Conservation (phyloP, 176 grass and related monocot genomes). For the Triticum urartu region DNA sequence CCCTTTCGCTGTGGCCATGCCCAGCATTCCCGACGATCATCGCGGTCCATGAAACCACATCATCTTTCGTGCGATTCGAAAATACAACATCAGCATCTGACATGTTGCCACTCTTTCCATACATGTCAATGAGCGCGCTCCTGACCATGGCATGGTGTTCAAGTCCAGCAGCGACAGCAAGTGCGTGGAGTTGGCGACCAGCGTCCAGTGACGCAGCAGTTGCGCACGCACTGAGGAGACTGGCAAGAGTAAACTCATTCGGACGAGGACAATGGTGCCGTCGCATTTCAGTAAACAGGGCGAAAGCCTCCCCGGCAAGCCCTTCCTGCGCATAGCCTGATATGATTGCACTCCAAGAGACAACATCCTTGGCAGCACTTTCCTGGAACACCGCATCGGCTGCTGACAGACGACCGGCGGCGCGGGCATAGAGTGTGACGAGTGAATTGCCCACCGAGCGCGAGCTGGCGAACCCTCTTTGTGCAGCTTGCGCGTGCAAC, state of each 20-base stretch:
- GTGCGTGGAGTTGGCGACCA: constrained; percentile 56
- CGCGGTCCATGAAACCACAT: constrained; percentile 70
- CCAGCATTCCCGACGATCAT: constrained; percentile 51
- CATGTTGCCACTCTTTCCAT: constrained; percentile 62
- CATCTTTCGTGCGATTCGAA: constrained; percentile 17
- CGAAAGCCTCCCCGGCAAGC: constrained; percentile 41
- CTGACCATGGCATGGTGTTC: constrained; percentile 47
- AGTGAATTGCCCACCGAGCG: constrained; percentile 58
- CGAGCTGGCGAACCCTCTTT: constrained; percentile 28
- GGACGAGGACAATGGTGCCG: constrained; percentile 27
- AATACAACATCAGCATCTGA: constrained; percentile 44
- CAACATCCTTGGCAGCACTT: constrained; percentile 46
- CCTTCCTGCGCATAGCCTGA: constrained; percentile 50
- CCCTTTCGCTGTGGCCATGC: constrained; percentile 49
- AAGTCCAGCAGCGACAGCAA: constrained; percentile 30
- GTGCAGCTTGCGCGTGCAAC: constrained; percentile 48
- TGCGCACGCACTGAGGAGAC: constrained; percentile 52
- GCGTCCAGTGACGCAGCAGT: constrained; percentile 30
- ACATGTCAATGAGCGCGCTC: constrained; percentile 58
- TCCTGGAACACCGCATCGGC: constrained; percentile 46
- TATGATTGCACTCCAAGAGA: constrained; percentile 71
- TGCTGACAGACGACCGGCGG: constrained; percentile 27
- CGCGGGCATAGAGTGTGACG: constrained; percentile 50
- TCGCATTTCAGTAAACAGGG: constrained; percentile 49
- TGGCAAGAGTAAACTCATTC: constrained; percentile 66